A percentile compares a stretch with the other conserved stretches of the same genome.
Conservation (phyloP, 805 yeast species). For the Candida dendrica region DNA sequence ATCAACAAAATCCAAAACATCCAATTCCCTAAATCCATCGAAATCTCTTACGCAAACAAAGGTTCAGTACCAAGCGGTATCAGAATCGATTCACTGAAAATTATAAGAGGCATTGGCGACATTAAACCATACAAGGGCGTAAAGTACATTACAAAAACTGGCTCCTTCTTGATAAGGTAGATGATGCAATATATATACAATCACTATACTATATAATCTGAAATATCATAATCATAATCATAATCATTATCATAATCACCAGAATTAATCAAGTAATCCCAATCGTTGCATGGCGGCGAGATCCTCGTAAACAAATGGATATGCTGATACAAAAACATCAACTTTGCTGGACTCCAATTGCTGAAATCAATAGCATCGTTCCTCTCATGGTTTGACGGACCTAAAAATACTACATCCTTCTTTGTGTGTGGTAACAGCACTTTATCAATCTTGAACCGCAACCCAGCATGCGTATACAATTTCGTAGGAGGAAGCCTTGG, state of each 20-base stretch:
- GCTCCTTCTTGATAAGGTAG: conserved; percentile 34
- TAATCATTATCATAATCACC: no score
- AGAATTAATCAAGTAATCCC: neutral
- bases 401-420: conserved; percentile 10
- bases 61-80: conserved; percentile 76
- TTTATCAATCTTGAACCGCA: conserved; percentile 24
- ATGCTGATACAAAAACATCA: conserved; percentile 8
- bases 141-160: conserved; percentile 63
- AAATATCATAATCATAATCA: no score
- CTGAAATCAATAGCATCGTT: conserved; percentile 5
- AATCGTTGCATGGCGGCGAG: conserved; percentile 18
- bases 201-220: no score
- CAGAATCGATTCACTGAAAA: conserved; percentile 56
- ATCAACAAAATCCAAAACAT: no score
- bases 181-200: neutral
- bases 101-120: conserved; percentile 52
- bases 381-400: conserved; percentile 9
- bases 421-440: conserved; percentile 27
- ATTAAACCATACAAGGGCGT: conserved; percentile 89
- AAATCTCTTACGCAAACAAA: conserved; percentile 47
- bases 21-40: conserved; percentile 36
- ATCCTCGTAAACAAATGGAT: conserved; percentile 12
- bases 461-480: conserved; percentile 26
- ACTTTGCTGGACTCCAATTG: conserved; percentile 1
- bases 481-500: conserved; percentile 51